Conservation (phyloP, 208 protist genomes). For the Polymyxa betae region DNA sequence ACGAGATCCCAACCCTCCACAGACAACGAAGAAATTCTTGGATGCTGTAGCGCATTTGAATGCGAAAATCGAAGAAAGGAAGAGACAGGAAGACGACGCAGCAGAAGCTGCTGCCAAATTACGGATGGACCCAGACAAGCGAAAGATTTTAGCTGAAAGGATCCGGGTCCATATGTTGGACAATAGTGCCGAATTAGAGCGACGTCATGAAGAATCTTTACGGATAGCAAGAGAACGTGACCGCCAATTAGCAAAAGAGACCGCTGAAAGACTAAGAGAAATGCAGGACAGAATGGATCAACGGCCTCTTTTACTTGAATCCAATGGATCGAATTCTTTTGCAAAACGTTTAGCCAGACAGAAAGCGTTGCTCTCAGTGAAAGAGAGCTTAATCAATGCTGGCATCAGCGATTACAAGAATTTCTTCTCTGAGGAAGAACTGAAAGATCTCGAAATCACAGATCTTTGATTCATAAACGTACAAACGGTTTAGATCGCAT, state of each 20-base stretch:
- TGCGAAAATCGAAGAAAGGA: background rate
- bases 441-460: conserved; percentile 9
- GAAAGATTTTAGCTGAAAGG: background rate
- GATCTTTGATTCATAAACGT: conserved; percentile 24
- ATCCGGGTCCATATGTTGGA: background rate
- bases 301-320: conserved; percentile 8
- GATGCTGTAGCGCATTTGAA: background rate
- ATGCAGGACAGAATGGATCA: background rate
- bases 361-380: background rate
- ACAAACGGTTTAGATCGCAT: background rate
- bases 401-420: conserved; percentile 10
- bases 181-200: background rate
- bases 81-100: background rate
- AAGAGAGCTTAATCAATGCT: background rate
- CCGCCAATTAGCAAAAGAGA: background rate
- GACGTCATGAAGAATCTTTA: background rate
- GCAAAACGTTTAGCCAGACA: background rate
- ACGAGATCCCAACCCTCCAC: background rate
- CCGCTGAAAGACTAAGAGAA: background rate
- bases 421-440: conserved; percentile 41
- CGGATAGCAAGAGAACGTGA: background rate
- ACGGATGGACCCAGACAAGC: background rate
- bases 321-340: background rate
- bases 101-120: background rate
- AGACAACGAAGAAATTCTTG: background rate